phyloP scores from a whole-genome alignment of 257 asterid species.

The Coffea canephora region DNA sequence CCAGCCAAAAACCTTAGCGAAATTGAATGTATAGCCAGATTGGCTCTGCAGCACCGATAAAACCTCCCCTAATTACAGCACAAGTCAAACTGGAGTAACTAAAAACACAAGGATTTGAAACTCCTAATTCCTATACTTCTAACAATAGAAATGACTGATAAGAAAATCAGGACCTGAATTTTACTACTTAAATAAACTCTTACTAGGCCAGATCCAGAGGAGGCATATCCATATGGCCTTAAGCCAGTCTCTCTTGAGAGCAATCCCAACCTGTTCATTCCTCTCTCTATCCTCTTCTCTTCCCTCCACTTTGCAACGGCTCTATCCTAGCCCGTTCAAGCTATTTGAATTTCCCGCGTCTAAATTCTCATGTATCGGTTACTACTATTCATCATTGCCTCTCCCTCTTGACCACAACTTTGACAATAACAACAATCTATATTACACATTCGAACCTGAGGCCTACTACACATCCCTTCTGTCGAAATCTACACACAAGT shows the following conservation, averaged over 20 bases:
- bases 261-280: not conserved
- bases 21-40: not conserved
- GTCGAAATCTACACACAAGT: slow-evolving; percentile 29
- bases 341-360: slow-evolving; percentile 1
- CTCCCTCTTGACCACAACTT: not conserved
- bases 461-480: slow-evolving; percentile 51
- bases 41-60: too few species aligned
- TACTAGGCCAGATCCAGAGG: too few species aligned
- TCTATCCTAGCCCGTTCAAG: not conserved
- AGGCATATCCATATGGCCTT: not conserved
- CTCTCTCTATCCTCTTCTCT: not conserved
- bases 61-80: too few species aligned
- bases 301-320: not conserved
- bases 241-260: not conserved
- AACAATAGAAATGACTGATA: too few species aligned
- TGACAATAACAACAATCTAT: slow-evolving; percentile 1
- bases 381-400: not conserved
- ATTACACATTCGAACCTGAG: slow-evolving; percentile 23
- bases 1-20: not conserved
- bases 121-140: too few species aligned
- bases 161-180: too few species aligned
- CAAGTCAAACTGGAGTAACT: too few species aligned
- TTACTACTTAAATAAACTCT: too few species aligned
- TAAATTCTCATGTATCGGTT: not conserved
- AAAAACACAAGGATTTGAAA: too few species aligned